Evolutionary conservation across 2,329 filamentous ascomycete species (phyloP), one percentile per base, ranked within the genome.

Genomic region (Botryotinia calthae): DNA sequence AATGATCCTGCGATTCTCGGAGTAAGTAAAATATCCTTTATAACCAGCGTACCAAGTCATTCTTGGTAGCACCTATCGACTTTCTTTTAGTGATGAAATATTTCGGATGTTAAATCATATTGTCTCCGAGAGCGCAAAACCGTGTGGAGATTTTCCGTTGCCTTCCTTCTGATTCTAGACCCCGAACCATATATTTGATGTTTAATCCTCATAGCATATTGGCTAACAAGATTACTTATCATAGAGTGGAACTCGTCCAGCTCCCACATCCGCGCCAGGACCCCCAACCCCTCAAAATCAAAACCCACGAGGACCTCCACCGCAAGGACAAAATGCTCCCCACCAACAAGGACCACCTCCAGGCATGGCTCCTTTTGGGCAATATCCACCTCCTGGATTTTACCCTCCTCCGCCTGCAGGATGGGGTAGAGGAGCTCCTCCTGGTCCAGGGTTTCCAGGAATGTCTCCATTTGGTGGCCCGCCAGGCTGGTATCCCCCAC

Each of bases 101-200:
- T 93, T 91, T 88, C 94, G 95, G 95, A 97, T 97, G 93, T 96
- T 93, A 97, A 97, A 84, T 87, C 87, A 89, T 87, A 86, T 88
- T 89, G 87, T 90, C 91, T 91, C 92, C 92, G 92, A 91, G 91
- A 92, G 94, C 94, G 94, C 94, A 97, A 90, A 89, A 86, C 88
- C 88, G 86, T 97, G 95, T 97, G 91, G 95, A 97, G 85, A 89
- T 92, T 58, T 91, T 97, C 95, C 94, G 95, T 97, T 98, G 95
- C 94, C 95, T 98, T 98, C 95, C 95, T 98, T 97, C 94, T 98
- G 94, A 97, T 90, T 81, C 76, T 79, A 64, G 8, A 48, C 16
- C 4, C 18, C 54, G 6, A 54, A 68, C 16, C 37, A 68, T 68
- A 56, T 62, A 14, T 31, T 64, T 64, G 14, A 70, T 78, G 78